phyloP scores from a whole-genome alignment of 805 yeast species.

The Candida ortonii region DNA sequence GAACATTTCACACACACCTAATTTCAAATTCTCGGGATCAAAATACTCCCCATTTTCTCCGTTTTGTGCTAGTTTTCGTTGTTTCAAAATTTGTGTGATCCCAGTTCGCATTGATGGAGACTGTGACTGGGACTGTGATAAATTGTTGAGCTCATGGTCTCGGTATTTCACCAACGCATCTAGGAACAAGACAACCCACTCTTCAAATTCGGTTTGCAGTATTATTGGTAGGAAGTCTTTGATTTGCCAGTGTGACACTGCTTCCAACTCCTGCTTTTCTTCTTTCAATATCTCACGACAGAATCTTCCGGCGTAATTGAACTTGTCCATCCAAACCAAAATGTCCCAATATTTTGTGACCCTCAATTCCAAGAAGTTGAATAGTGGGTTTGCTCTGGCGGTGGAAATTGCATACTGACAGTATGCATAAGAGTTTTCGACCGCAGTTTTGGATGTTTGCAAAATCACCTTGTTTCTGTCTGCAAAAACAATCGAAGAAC shows the following conservation, averaged over 20 bases:
- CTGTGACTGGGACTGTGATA: slow-evolving; percentile 23
- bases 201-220: slow-evolving; percentile 79
- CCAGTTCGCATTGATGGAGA: slow-evolving; percentile 69
- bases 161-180: slow-evolving; percentile 64
- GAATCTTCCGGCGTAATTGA: slow-evolving; percentile 76
- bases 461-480: slow-evolving; percentile 71
- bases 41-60: slow-evolving; percentile 8
- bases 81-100: slow-evolving; percentile 50
- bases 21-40: slow-evolving; percentile 22
- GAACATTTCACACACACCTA: slow-evolving; percentile 54
- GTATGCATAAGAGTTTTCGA: slow-evolving; percentile 87
- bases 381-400: slow-evolving; percentile 74
- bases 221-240: slow-evolving; percentile 69
- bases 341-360: slow-evolving; percentile 86
- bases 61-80: slow-evolving; percentile 33
- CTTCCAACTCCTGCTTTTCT: slow-evolving; percentile 43
- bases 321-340: slow-evolving; percentile 92
- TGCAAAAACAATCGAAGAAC: slow-evolving; percentile 78
- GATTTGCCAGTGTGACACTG: slow-evolving; percentile 75
- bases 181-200: slow-evolving; percentile 77
- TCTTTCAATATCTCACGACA: slow-evolving; percentile 45
- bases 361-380: slow-evolving; percentile 73
- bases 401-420: slow-evolving; percentile 80
- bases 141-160: slow-evolving; percentile 29
- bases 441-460: slow-evolving; percentile 70